Conservation (phyloP, 805 yeast species). For the Isabelozyma gotoi region DNA sequence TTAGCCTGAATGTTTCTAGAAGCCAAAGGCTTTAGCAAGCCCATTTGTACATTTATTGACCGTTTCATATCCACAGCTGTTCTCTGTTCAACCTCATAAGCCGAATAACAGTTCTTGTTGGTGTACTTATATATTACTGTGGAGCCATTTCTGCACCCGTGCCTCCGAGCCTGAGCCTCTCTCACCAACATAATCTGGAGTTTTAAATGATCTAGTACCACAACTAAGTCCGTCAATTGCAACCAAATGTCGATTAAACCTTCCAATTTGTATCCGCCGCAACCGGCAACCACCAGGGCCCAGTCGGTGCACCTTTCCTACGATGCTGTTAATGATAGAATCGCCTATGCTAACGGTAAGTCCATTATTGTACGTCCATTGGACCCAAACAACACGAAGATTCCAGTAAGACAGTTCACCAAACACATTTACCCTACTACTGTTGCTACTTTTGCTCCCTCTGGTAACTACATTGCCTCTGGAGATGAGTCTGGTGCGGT, state of each 20-base stretch:
- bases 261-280: conserved; percentile 57
- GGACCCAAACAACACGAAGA: conserved; percentile 42
- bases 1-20: no score
- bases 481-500: conserved; percentile 92
- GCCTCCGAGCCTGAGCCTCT: no score
- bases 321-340: conserved; percentile 63
- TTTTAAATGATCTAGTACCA: no score
- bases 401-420: conserved; percentile 60
- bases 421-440: conserved; percentile 73
- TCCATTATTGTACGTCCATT: conserved; percentile 72
- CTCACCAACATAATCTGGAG: no score
- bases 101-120: no score
- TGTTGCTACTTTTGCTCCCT: conserved; percentile 83
- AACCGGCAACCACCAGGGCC: conserved; percentile 76
- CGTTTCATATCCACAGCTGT: no score
- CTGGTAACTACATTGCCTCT: conserved; percentile 86
- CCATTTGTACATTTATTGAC: no score
- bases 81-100: no score
- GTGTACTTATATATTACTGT: no score
- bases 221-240: no score
- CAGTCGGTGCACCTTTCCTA: conserved; percentile 72
- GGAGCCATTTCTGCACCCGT: no score
- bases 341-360: conserved; percentile 83
- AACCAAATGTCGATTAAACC: conserved; percentile 30
- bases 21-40: no score